Conservation (phyloP, 2,329 filamentous ascomycete genomes). For the Biscogniauxia marginata region DNA sequence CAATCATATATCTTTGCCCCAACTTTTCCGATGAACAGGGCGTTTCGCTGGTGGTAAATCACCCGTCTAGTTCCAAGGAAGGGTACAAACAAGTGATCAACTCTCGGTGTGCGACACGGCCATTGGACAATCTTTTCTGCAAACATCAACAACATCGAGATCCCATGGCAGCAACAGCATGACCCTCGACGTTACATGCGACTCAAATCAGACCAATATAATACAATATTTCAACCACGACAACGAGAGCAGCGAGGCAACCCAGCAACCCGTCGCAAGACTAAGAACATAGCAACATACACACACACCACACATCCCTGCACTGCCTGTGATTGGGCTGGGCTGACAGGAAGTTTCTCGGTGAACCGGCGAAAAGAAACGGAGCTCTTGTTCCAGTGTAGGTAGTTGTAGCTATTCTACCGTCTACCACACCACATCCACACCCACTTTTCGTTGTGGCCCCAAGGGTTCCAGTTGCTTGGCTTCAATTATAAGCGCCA, state of each 20-base stretch:
- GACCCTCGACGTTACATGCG: neutral
- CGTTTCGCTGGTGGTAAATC: neutral
- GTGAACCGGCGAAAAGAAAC: neutral
- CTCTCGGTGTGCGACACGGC: slow-evolving; percentile 10
- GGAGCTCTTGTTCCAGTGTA: no score
- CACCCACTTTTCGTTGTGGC: neutral
- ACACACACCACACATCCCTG: neutral
- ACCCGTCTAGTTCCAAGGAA: neutral
- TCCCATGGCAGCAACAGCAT: slow-evolving; percentile 19
- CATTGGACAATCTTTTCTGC: slow-evolving; percentile 23
- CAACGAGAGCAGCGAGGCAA: slow-evolving; percentile 10
- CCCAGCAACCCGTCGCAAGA: neutral
- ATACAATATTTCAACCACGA: slow-evolving; percentile 4
- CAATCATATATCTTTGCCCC: neutral
- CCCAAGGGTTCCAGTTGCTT: no score
- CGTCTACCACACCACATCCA: neutral
- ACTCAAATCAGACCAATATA: slow-evolving; percentile 8
- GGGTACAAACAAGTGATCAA: slow-evolving; percentile 8
- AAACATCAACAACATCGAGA: slow-evolving; percentile 24
- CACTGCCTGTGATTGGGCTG: neutral
- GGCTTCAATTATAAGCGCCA: no score
- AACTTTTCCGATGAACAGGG: neutral
- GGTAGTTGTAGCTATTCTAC: no score
- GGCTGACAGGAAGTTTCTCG: neutral
- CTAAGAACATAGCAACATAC: no score